A percentile compares a stretch with the other conserved stretches of the same genome.
Evolutionary conservation across 306 rosid species (phyloP).

Genomic region (Dalbergia cultrata): DNA sequence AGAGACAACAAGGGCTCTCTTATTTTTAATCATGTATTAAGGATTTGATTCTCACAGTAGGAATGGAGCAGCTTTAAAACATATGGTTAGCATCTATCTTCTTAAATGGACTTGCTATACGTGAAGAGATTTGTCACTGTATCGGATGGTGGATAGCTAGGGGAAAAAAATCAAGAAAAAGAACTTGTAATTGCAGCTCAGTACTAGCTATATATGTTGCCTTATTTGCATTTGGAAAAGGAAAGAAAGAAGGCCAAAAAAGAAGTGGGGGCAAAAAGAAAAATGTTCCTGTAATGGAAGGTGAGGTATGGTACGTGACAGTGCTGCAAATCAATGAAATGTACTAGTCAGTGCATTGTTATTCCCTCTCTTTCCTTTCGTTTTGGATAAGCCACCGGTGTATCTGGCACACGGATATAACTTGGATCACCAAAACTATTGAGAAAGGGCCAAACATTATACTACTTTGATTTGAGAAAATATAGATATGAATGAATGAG

Average conservation of each 20-base stretch:
- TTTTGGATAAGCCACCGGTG: constrained; percentile 4
- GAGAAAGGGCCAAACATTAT: constrained; percentile 16
- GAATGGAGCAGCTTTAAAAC: too few relatives aligned
- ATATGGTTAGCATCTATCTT: too few relatives aligned
- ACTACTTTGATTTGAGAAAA: constrained; percentile 19
- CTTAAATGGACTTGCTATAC: too few relatives aligned
- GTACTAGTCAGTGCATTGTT: neutral
- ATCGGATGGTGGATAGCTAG: too few relatives aligned
- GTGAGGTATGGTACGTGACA: neutral
- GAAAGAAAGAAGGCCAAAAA: neutral
- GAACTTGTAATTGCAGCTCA: neutral
- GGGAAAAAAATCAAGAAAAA: neutral
- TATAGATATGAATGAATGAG: constrained; percentile 18
- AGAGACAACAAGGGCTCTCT: too few relatives aligned
- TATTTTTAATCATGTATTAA: too few relatives aligned
- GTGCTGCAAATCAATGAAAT: constrained; percentile 27
- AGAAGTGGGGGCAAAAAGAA: neutral
- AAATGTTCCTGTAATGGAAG: neutral
- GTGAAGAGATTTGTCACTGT: too few relatives aligned
- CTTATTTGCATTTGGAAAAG: neutral
- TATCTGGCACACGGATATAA: neutral
- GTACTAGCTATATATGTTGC: neutral
- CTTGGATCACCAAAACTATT: neutral
- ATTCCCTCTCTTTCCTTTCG: constrained; percentile 7
- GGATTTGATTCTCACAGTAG: too few relatives aligned